Percentiles rank a stretch among this genome's conserved stretches.
Evolutionary conservation across 2,329 filamentous ascomycete genomes (phyloP).

Genomic region (Didymella pinodella): DNA sequence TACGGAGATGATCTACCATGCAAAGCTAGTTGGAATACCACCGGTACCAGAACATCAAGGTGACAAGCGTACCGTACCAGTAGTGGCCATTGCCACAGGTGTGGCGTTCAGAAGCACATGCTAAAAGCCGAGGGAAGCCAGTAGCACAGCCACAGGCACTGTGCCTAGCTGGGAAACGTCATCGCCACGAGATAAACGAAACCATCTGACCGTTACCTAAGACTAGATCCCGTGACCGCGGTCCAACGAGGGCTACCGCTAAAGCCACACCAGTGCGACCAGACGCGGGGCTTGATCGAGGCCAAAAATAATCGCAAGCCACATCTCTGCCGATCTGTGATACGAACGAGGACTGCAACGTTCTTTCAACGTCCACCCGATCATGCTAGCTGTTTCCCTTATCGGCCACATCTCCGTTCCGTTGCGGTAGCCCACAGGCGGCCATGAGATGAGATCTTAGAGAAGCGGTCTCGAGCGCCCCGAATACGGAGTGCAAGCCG

Average conservation of each 20-base stretch:
- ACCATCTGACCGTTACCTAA: not conserved
- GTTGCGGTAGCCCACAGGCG: constrained; percentile 1
- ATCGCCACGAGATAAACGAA: not conserved
- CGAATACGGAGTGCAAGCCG: constrained; percentile 2
- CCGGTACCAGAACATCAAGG: not conserved
- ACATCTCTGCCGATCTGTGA: constrained; percentile 10
- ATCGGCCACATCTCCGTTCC: constrained; percentile 12
- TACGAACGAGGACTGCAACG: not conserved
- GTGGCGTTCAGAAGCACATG: constrained; percentile 8
- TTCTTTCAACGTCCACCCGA: not conserved
- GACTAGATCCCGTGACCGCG: constrained; percentile 3
- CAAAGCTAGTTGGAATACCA: constrained; percentile 2
- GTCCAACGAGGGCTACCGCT: constrained; percentile 4
- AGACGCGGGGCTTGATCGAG: constrained; percentile 6
- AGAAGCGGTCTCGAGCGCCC: constrained; percentile 8
- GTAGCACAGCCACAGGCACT: constrained; percentile 13
- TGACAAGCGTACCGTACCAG: not conserved
- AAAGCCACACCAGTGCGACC: constrained; percentile 1
- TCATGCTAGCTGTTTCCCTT: not conserved
- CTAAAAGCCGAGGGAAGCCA: not conserved
- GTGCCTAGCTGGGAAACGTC: constrained; percentile 7
- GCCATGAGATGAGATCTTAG: constrained; percentile 6
- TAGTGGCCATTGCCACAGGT: constrained; percentile 1
- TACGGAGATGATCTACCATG: constrained; percentile 1
- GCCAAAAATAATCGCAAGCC: constrained; percentile 7